Percentiles rank a stretch among this genome's conserved stretches.
phyloP scores from a whole-genome alignment of 257 asterid species.

The Solanum clarkiae region DNA sequence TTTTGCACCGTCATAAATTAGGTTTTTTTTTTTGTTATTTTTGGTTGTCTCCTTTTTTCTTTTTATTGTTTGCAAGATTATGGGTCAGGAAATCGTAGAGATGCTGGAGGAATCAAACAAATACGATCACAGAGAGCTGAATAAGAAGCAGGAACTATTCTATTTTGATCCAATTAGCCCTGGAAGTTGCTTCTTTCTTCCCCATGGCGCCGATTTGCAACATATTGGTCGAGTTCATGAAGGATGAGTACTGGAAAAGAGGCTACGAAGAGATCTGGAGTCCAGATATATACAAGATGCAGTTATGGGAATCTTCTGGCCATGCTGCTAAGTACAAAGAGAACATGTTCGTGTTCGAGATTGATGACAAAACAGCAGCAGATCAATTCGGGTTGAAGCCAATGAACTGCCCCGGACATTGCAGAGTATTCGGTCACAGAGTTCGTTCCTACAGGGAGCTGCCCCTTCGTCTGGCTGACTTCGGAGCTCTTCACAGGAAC shows the following conservation, averaged over 20 bases:
- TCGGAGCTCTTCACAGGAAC: conserved; percentile 89
- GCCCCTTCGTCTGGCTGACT: conserved; percentile 91
- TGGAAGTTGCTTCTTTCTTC: conserved; percentile 92
- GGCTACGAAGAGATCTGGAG: conserved; percentile 91
- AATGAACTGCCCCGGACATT: conserved; percentile 98
- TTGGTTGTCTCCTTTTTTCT: neutral
- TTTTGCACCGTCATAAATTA: neutral
- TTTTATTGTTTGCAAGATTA: neutral
- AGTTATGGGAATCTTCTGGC: conserved; percentile 95
- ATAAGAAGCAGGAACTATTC: conserved; percentile 91
- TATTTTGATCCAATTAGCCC: conserved; percentile 91
- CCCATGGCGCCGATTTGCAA: conserved; percentile 85
- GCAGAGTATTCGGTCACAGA: conserved; percentile 78
- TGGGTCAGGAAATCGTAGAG: conserved; percentile 53
- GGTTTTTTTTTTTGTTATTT: neutral
- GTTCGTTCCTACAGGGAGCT: conserved; percentile 92
- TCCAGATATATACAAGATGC: conserved; percentile 92
- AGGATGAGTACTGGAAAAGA: conserved; percentile 71
- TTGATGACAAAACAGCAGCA: conserved; percentile 55
- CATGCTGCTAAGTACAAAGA: conserved; percentile 97
- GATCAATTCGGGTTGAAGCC: conserved; percentile 80
- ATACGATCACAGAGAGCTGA: conserved; percentile 86
- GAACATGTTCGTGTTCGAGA: conserved; percentile 88
- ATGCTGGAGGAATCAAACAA: conserved; percentile 88
- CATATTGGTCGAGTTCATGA: conserved; percentile 64